Evolutionary conservation across 2,329 filamentous ascomycete genomes (phyloP).

Genomic region (Hypoxylon sp.): DNA sequence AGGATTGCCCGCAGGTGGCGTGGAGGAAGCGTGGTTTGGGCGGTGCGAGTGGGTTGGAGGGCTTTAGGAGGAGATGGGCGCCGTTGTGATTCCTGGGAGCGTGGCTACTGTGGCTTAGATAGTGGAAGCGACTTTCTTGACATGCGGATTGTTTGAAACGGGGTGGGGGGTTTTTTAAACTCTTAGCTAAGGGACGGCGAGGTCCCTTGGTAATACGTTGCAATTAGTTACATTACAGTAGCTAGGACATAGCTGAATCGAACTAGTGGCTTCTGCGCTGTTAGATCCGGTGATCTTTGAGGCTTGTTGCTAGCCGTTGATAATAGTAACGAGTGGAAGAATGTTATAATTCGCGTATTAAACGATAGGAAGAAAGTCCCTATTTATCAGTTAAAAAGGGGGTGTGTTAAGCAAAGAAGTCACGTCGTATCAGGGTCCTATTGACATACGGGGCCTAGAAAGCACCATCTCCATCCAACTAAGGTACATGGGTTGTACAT

Average conservation of each 20-base stretch:
- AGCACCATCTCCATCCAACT: not conserved
- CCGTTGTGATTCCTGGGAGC: conserved; percentile 8
- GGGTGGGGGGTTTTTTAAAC: not conserved
- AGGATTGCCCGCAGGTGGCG: conserved; percentile 35
- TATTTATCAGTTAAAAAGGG: not conserved
- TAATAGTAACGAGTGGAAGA: not conserved
- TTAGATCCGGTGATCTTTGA: not conserved
- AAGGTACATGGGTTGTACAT: too few species aligned
- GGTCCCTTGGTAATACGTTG: not conserved
- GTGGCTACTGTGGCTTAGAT: not conserved
- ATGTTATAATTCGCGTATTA: not conserved
- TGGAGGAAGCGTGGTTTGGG: not conserved
- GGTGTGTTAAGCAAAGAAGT: not conserved
- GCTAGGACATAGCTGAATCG: not conserved
- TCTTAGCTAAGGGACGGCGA: not conserved
- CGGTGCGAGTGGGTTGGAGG: not conserved
- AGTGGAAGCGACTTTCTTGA: not conserved
- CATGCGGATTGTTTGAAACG: not conserved
- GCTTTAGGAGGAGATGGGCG: not conserved
- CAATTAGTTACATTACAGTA: not conserved
- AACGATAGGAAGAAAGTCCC: too few species aligned
- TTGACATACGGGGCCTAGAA: not conserved
- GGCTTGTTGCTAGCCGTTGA: not conserved
- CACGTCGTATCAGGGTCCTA: not conserved
- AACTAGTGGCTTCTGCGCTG: not conserved